Percentiles rank a stretch among this genome's conserved stretches.
phyloP scores from a whole-genome alignment of 139 green algal genomes.

The Yamagishiella unicocca region DNA sequence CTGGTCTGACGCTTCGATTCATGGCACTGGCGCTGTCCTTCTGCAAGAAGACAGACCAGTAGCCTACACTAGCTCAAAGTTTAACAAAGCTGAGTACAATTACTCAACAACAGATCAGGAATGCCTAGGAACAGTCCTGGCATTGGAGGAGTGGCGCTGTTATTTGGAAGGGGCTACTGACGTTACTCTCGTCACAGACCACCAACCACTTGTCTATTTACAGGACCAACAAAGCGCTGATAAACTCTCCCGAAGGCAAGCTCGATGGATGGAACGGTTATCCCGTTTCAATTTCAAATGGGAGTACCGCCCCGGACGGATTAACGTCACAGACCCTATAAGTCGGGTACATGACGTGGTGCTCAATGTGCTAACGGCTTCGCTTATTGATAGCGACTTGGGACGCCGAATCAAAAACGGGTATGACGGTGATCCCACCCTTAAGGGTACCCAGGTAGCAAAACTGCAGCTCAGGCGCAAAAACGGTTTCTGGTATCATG shows the following conservation, averaged over 20 bases:
- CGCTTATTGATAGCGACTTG: too few relatives aligned
- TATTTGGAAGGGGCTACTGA: slow-evolving; percentile 55
- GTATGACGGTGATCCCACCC: not conserved
- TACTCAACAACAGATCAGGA: slow-evolving; percentile 70
- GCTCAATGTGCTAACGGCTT: not conserved
- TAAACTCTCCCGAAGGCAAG: slow-evolving; percentile 49
- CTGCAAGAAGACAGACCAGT: slow-evolving; percentile 60
- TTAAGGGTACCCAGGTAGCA: too few relatives aligned
- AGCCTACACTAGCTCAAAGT: slow-evolving; percentile 57
- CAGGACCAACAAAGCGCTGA: not conserved
- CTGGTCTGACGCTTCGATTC: slow-evolving; percentile 56
- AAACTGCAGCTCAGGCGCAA: not conserved
- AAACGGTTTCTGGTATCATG: not conserved
- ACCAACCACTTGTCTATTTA: slow-evolving; percentile 46
- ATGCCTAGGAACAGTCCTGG: slow-evolving; percentile 55
- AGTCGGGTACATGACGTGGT: not conserved
- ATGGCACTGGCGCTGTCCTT: too few relatives aligned
- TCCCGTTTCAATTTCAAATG: slow-evolving; percentile 50
- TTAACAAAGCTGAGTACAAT: slow-evolving; percentile 53
- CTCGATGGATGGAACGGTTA: slow-evolving; percentile 55
- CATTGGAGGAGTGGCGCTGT: slow-evolving; percentile 58
- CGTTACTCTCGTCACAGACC: slow-evolving; percentile 59
- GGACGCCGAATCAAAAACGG: not conserved
- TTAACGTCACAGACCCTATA: slow-evolving; percentile 61
- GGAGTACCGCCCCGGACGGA: slow-evolving; percentile 48